Base-by-base conservation (phyloP, 441 rosid species). In the Breynia disticha region DNA sequence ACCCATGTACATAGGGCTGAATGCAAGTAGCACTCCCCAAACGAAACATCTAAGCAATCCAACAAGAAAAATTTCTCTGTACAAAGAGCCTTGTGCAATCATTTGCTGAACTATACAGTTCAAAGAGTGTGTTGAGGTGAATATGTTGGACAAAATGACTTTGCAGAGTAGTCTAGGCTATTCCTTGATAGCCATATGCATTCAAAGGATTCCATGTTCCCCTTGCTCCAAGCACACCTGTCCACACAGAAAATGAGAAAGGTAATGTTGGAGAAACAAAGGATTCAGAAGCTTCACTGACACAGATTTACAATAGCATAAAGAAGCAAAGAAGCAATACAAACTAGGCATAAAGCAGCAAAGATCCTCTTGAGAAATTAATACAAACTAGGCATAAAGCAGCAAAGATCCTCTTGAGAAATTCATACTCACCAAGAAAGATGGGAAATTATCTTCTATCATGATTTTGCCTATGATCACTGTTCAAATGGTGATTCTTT, bases 201-300 rank as follows among this genome's bases (percentile, higher is more conserved):
- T 78, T 75, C 70, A 73, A 66, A 69, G 60, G 77, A 78, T 72
- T 76, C 70, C 80, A 61, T 69, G 82, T 76, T 78, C 78, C 75
- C 67, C 76, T 81, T 67, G 79, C 82, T 51, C 76, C 80, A 58
- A 70, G 50, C 17, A 62, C 61, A 79, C 90, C 94, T 84, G 93
- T 62, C 65, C 61, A 77, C 70, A 76, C 54, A 72, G 69, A 79
- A 79, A 72, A 48, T 35, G 51, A 46, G 55, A 50, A 46, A 61
- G 67, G 67, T 68, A 50, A 17, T 24, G 54, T 55, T 19, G 52
- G 55, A 61, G 37, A 56, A 54, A 60, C 21, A 54, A 61, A 60
- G 65, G 55, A 17, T 50, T 43, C n/a, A 54, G 49, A 47, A 48
- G 38, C 20, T 48, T 37, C 46, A 7, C 41, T 1, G 64, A 41